A percentile compares a stretch with the other conserved stretches of the same genome.
These are phyloP conservation scores for Pseudocercospora vitis DNA, from an alignment of 2,329 filamentous ascomycete genomes.

Conservation along the genomic window DNA sequence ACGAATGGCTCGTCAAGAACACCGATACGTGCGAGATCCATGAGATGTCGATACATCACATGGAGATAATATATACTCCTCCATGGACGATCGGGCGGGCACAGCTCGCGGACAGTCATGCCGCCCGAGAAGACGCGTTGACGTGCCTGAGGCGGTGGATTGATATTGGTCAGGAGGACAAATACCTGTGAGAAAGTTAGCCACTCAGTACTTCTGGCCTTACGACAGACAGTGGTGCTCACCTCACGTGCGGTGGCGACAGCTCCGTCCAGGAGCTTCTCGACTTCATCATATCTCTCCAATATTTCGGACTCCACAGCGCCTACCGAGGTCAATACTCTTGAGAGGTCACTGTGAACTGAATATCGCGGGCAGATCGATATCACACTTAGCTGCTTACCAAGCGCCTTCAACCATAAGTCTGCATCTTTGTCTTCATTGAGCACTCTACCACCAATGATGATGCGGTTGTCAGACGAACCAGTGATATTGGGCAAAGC, in stretches of 20 bases:
- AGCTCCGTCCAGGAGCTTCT: slow-evolving; percentile 67
- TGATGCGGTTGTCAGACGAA: slow-evolving; percentile 27
- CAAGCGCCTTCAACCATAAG: slow-evolving; percentile 24
- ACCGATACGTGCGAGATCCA: slow-evolving; percentile 32
- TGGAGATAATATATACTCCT: slow-evolving; percentile 67
- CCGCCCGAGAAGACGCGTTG: slow-evolving; percentile 56
- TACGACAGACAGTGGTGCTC: background rate
- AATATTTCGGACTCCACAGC: slow-evolving; percentile 76
- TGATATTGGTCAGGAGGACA: slow-evolving; percentile 65
- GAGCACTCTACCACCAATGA: slow-evolving; percentile 28
- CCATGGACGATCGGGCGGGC: slow-evolving; percentile 68
- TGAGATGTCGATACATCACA: slow-evolving; percentile 63
- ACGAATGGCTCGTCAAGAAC: slow-evolving; percentile 34
- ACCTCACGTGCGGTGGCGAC: slow-evolving; percentile 56
- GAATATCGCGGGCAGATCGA: slow-evolving; percentile 31
- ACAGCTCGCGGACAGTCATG: slow-evolving; percentile 61
- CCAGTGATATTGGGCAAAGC: slow-evolving; percentile 29
- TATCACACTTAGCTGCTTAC: slow-evolving; percentile 27
- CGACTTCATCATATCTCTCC: slow-evolving; percentile 79
- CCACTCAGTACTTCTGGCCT: too few species aligned
- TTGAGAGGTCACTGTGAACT: slow-evolving; percentile 27
- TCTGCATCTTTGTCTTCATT: slow-evolving; percentile 20
- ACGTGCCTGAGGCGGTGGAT: slow-evolving; percentile 35
- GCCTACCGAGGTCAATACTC: slow-evolving; percentile 33
- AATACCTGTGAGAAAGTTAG: slow-evolving; percentile 51